phyloP scores from a whole-genome alignment of 2,329 filamentous ascomycete genomes.

The Thielaviopsis punctulata region DNA sequence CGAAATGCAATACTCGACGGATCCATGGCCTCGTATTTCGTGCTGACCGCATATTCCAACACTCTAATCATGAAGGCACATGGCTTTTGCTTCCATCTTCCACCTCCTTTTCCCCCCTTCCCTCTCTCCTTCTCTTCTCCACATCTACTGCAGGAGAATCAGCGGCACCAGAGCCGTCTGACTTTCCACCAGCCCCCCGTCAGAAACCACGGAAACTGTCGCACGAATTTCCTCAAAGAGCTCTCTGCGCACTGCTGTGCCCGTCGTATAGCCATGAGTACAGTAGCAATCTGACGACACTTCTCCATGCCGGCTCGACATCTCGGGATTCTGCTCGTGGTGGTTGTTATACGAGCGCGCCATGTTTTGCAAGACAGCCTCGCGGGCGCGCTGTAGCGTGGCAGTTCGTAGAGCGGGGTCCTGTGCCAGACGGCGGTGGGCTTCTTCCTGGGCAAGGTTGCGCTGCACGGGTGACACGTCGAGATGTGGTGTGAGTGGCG shows the following conservation, averaged over 20 bases:
- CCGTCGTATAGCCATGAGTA: constrained; percentile 18
- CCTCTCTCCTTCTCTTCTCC: constrained; percentile 4
- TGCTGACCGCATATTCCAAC: no score
- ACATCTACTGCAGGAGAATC: constrained; percentile 34
- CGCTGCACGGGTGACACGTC: constrained; percentile 41
- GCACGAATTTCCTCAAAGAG: background rate
- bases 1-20: background rate
- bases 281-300: constrained; percentile 12
- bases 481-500: constrained; percentile 18
- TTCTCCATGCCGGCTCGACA: no score
- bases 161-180: constrained; percentile 39
- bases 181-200: constrained; percentile 32
- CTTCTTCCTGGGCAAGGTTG: constrained; percentile 37
- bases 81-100: no score
- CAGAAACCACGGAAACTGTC: constrained; percentile 21
- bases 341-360: constrained; percentile 27
- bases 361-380: constrained; percentile 41
- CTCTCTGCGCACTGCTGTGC: constrained; percentile 7
- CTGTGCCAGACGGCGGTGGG: constrained; percentile 37
- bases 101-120: no score
- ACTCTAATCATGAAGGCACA: no score
- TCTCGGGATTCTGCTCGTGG: constrained; percentile 15
- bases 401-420: constrained; percentile 36
- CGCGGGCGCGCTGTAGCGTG: constrained; percentile 40
- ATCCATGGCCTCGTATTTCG: no score